These are phyloP conservation scores for Marasmius oreades DNA, from an alignment of 1,284 basidiomycete species.

Conservation along the genomic window DNA sequence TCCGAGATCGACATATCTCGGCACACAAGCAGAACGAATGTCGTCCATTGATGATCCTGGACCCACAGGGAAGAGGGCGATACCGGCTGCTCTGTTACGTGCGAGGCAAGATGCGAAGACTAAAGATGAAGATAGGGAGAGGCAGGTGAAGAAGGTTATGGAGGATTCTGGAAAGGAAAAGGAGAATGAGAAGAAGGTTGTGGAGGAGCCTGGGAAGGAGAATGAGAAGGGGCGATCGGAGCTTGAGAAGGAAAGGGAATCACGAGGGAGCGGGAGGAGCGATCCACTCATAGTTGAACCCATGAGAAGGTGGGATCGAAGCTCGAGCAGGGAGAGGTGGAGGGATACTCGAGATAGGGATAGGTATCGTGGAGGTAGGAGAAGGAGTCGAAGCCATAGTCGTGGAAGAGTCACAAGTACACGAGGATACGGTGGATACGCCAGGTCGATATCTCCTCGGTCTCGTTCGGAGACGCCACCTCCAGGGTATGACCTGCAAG, in stretches of 20 bases:
- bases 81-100: background rate
- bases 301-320: background rate
- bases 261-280: constrained; percentile 9
- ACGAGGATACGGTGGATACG: background rate
- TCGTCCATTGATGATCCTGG: background rate
- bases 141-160: constrained; percentile 6
- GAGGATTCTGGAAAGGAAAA: background rate
- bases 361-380: constrained; percentile 2
- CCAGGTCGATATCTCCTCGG: constrained; percentile 1
- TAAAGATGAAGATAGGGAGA: constrained; percentile 1
- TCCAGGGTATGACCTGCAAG: background rate
- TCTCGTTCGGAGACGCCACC: background rate
- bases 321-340: constrained; percentile 9
- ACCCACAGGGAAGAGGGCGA: background rate
- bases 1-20: background rate
- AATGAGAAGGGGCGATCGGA: background rate
- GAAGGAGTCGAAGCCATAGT: constrained; percentile 1
- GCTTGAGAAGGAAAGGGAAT: constrained; percentile 10
- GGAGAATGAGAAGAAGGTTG: constrained; percentile 8
- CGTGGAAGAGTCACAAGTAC: too few relatives aligned
- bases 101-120: background rate
- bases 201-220: background rate
- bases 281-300: background rate
- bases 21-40: background rate
- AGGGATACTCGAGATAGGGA: constrained; percentile 10